Percentiles rank a stretch among this genome's conserved stretches.
These are phyloP conservation scores for Tetrapisispora iriomotensis DNA, from an alignment of 805 yeast species.

Conservation along the genomic window DNA sequence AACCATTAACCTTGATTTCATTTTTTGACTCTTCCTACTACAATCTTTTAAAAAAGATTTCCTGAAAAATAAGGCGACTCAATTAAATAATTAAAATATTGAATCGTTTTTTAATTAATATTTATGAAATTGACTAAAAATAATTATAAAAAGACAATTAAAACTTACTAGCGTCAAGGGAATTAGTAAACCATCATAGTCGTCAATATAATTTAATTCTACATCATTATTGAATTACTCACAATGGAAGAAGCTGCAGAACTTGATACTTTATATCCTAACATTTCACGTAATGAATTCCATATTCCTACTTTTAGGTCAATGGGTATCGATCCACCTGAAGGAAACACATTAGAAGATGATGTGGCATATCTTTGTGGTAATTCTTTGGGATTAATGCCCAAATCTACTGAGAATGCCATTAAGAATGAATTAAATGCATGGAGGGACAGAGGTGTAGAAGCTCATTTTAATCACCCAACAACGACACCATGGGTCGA, in stretches of 20 bases:
- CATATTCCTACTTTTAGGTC: conserved; percentile 57
- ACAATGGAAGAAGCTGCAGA: background rate
- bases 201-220: background rate
- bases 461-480: conserved; percentile 72
- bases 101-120: no score
- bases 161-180: no score
- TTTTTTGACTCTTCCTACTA: no score
- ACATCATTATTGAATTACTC: background rate
- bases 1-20: no score
- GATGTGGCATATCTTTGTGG: conserved; percentile 68
- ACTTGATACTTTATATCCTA: conserved; percentile 35
- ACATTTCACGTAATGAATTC: conserved; percentile 38
- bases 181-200: background rate
- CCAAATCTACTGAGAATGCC: conserved; percentile 47
- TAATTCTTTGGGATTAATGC: conserved; percentile 90
- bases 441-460: conserved; percentile 76
- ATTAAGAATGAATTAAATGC: conserved; percentile 63
- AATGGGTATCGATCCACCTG: conserved; percentile 37
- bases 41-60: no score
- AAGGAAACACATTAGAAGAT: conserved; percentile 1
- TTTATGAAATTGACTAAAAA: no score
- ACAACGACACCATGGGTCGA: conserved; percentile 67
- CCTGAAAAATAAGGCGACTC: no score
- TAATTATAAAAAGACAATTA: no score
- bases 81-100: no score